phyloP scores from a whole-genome alignment of 306 rosid genomes.

The Herpetospermum pedunculosum region DNA sequence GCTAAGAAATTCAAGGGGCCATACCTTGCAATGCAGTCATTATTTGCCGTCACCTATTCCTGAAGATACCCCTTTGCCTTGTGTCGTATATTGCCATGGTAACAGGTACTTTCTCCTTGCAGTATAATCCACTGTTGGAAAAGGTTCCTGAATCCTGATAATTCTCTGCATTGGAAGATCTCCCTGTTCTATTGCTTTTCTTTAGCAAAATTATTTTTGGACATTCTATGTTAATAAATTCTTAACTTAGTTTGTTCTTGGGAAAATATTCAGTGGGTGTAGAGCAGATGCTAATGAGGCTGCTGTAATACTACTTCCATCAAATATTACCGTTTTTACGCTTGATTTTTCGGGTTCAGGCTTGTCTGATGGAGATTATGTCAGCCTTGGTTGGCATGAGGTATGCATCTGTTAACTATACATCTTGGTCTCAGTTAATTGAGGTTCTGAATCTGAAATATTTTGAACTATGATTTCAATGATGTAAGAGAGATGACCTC shows the following conservation, averaged over 20 bases:
- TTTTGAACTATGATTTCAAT: conserved; percentile 16
- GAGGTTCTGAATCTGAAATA: conserved; percentile 13
- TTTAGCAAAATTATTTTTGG: background rate
- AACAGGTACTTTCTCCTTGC: conserved; percentile 49
- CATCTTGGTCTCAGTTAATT: conserved; percentile 13
- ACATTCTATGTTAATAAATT: background rate
- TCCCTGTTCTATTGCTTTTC: background rate
- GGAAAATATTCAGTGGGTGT: conserved; percentile 77
- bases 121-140: background rate
- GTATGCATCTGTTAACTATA: conserved; percentile 25
- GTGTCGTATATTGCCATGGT: conserved; percentile 97
- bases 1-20: conserved; percentile 80
- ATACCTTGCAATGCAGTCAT: conserved; percentile 77
- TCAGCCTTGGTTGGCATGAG: conserved; percentile 99
- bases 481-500: conserved; percentile 78
- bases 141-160: background rate
- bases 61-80: conserved; percentile 70
- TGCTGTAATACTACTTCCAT: conserved; percentile 82
- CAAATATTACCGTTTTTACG: conserved; percentile 88
- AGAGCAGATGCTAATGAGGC: conserved; percentile 98
- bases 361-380: conserved; percentile 85
- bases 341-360: conserved; percentile 99
- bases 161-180: background rate
- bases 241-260: conserved; percentile 14
- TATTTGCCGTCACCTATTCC: conserved; percentile 74